Base-by-base conservation (phyloP, 257 asterid species). In the Henckelia pumila region DNA sequence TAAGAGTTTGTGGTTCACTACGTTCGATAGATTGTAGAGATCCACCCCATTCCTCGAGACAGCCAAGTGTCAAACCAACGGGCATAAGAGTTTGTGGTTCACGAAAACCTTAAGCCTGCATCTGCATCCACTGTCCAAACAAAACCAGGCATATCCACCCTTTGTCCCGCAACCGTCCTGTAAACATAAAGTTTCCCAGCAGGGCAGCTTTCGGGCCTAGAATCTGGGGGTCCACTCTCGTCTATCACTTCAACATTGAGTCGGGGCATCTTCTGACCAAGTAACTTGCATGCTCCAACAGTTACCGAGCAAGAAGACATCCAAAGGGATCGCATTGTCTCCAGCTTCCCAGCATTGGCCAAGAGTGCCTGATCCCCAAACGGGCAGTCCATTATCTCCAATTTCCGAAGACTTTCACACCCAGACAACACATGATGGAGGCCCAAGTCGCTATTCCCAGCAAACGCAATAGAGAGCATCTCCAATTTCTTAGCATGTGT, bases 321-420 rank as follows among this genome's bases (percentile, higher is more conserved):
- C 98, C 98, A 93, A 93, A 93, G 98, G 98, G 98, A 93, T 93
- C 98, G 97, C 98, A 93, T 93, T 86, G 97, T 87, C 94, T 93
- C 95, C 73, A 93, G 95, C 88, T 90, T 93, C 56, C 90, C 86
- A 76, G 95, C 95, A 73, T 93, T 93, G 63, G 96, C 96, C 84
- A 93, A 72, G 53, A 93, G 88, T 75, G 98, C 96, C 84, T 86
- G 79, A 86, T 90, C 98, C 66, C 97, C 98, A 50, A 93, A 93
- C 10, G 98, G 96, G 63, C 97, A 89, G 71, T 93, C 97, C 80
- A 95, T 75, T 29, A 93, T 93, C 86, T 93, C 98, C 71, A 93
- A 77, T 76, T 93, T 93, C 78, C 95, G 79, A 40, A 93, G 90
- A 77, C 88, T 86, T 20, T 84, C 95, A 59, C 98, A 93, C 14